Base-by-base conservation (phyloP, 73 alveolate genomes). In the Blepharisma stoltei region DNA sequence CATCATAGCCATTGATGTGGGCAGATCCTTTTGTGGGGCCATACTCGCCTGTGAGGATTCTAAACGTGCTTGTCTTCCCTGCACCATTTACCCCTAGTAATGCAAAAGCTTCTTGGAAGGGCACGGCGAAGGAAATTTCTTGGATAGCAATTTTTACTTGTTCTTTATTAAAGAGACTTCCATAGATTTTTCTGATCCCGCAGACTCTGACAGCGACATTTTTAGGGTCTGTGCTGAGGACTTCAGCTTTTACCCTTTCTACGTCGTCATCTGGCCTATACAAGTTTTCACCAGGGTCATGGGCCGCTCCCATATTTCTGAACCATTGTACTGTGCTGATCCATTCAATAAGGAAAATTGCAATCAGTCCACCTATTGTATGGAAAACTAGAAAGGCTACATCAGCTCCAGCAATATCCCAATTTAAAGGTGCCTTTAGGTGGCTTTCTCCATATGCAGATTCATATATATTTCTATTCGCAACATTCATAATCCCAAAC, bases 1-100 rank as follows among this genome's bases (percentile, higher is more conserved):
- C 88, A 76, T 90, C 80, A 67, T 67, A 49, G 55, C 94, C 94
- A 54, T 86, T 88, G 37, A 96, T 95, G 55, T 77, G 89, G 27
- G 95, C 92, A 77, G 81, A 83, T 6, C 99, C 99, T 43, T 65
- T 70, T 11, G 97, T 86, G 25, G 98, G 99, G 32, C 79, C 55
- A 55, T 87, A 81, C 71, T 96, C 99, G 71, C 97, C 97, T 55
- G 98, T 91, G 45, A 96, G 86, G 55, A 95, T 86, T 86, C 88
- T 86, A 53, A 80, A 86, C 6, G 90, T 73, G 9, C 92, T 91
- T 0, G 97, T 91, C 27, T 91, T 91, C 6, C 97, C 97, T 18
- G 97, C 95, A 49, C 97, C 97, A 71, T 89, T 89, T 37, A 89
- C 95, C 20, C 97, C 97, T 27, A 91, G 83, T 14, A 91, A 71